Percentiles rank a stretch among this genome's conserved stretches.
These are phyloP conservation scores for Candida frijolesensis DNA, from an alignment of 1,139 yeast genomes.

Conservation along the genomic window DNA sequence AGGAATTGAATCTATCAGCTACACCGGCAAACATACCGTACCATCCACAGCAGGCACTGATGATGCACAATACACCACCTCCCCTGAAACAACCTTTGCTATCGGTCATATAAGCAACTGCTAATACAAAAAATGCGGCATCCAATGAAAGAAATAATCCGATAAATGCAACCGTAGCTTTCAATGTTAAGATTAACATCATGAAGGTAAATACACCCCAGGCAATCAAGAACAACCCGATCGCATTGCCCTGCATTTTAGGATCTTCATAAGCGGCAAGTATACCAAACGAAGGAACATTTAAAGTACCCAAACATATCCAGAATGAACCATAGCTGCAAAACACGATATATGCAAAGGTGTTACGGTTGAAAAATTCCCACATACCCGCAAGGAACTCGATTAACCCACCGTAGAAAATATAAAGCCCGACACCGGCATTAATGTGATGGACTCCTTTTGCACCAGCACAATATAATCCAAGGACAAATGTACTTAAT, in stretches of 20 bases:
- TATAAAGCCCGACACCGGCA: constrained; percentile 45
- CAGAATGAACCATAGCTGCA: constrained; percentile 48
- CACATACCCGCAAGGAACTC: constrained; percentile 54
- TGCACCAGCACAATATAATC: constrained; percentile 45
- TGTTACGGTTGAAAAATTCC: constrained; percentile 46
- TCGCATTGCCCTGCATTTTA: constrained; percentile 31
- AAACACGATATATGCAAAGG: constrained; percentile 46
- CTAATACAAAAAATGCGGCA: constrained; percentile 43
- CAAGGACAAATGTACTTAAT: constrained; percentile 49
- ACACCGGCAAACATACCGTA: constrained; percentile 42
- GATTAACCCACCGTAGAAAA: constrained; percentile 50
- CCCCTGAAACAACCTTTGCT: constrained; percentile 35
- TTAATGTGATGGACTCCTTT: constrained; percentile 40
- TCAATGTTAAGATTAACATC: constrained; percentile 41
- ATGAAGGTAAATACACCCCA: constrained; percentile 50
- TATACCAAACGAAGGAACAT: constrained; percentile 50
- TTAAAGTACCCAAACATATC: constrained; percentile 41
- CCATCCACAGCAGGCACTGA: constrained; percentile 45
- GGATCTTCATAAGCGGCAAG: constrained; percentile 52
- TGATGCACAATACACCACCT: constrained; percentile 46
- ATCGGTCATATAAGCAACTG: constrained; percentile 42
- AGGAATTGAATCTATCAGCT: constrained; percentile 18
- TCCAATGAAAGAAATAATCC: constrained; percentile 37
- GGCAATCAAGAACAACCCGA: constrained; percentile 44
- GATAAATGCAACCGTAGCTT: constrained; percentile 46